phyloP scores from a whole-genome alignment of 257 asterid species.

The Nicotiana noctiflora region DNA sequence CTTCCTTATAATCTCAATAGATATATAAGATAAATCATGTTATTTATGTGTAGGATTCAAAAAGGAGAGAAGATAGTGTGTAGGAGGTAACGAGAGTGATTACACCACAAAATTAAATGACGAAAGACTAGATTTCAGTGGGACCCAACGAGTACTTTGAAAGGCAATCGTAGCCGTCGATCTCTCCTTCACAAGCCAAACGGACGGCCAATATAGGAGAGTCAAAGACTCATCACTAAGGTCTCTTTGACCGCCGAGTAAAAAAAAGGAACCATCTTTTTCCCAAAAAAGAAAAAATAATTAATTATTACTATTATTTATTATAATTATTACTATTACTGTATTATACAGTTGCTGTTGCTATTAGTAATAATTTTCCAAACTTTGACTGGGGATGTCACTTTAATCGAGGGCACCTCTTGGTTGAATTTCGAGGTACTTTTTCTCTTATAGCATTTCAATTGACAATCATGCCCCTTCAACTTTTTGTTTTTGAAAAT shows the following conservation, averaged over 20 bases:
- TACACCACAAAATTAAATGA: neutral
- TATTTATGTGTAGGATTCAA: too few species aligned
- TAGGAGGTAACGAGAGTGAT: neutral
- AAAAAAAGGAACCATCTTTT: neutral
- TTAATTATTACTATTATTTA: neutral
- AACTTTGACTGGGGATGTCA: conserved; percentile 50
- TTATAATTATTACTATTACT: neutral
- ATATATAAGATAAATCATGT: too few species aligned
- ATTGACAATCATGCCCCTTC: conserved; percentile 5
- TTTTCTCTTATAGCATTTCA: neutral
- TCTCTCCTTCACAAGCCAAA: neutral
- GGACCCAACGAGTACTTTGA: neutral
- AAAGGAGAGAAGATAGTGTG: neutral
- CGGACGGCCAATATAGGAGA: conserved; percentile 10
- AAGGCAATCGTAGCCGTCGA: neutral
- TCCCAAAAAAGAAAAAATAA: neutral
- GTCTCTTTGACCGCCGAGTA: conserved; percentile 30
- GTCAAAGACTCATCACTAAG: conserved; percentile 29
- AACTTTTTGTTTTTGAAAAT: neutral
- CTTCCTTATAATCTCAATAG: too few species aligned
- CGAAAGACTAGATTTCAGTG: neutral
- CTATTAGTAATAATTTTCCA: conserved; percentile 12
- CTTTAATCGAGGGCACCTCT: conserved; percentile 51
- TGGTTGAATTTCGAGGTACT: conserved; percentile 35
- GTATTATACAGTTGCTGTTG: neutral